phyloP scores from a whole-genome alignment of 176 grass and related monocot genomes.

The bread wheat (Triticum aestivum) region IWGSC_CS_RefSeq_v2.1 NC_057808.1:450513409-450513908 shows the following conservation, averaged over 20 bases:
- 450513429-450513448: neutral
- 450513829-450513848: neutral
- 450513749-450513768: too few species aligned
- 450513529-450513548: neutral
- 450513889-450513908: neutral
- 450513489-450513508: neutral
- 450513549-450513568: too few species aligned
- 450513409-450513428: neutral
- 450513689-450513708: neutral
- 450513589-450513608: neutral
- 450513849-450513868: neutral
- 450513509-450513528: neutral
- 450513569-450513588: neutral
- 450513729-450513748: too few species aligned
- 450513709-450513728: neutral
- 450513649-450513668: neutral
- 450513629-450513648: neutral
- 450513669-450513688: neutral
- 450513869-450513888: neutral
- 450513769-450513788: neutral
- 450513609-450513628: neutral
- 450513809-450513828: neutral
- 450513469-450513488: neutral
- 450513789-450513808: neutral
- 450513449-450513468: neutral